Evolutionary conservation across 306 rosid species (phyloP).

Genomic region (Prunus mume): DNA sequence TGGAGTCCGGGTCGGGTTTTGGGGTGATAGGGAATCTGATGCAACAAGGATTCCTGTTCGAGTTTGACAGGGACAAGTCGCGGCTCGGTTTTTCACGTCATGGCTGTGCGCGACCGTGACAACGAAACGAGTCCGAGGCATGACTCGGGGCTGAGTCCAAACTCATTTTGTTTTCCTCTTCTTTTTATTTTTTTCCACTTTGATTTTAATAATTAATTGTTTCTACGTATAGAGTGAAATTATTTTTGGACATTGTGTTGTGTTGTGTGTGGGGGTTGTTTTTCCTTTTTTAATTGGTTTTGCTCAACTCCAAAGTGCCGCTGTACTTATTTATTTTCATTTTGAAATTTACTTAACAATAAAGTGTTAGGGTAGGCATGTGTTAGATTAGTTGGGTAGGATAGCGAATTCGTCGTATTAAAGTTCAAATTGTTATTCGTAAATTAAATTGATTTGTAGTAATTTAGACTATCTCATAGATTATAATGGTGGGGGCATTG

Average conservation of each 20-base stretch:
- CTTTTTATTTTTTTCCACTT: not conserved
- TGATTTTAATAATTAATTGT: slow-evolving; percentile 5
- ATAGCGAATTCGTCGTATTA: no score
- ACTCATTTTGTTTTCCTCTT: not conserved
- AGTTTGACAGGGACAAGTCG: slow-evolving; percentile 57
- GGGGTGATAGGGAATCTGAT: slow-evolving; percentile 78
- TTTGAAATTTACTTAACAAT: not conserved
- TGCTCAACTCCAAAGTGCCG: not conserved
- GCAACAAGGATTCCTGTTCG: slow-evolving; percentile 82
- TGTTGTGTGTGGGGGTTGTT: not conserved
- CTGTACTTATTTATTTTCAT: not conserved
- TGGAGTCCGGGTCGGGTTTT: slow-evolving; percentile 43
- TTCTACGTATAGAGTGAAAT: not conserved
- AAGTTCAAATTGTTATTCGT: accelerated
- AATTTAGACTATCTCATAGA: no score
- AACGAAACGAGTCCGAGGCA: not conserved
- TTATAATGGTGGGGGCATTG: no score
- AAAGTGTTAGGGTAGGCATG: no score
- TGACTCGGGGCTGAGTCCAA: slow-evolving; percentile 19
- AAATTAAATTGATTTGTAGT: no score
- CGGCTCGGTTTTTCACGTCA: slow-evolving; percentile 77
- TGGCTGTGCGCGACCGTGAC: slow-evolving; percentile 59
- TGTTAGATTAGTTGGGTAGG: no score
- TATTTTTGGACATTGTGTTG: not conserved
- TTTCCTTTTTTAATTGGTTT: not conserved